These are phyloP conservation scores for Talaromyces sp. DNA, from an alignment of 2,329 filamentous ascomycete genomes.

Conservation along the genomic window DNA sequence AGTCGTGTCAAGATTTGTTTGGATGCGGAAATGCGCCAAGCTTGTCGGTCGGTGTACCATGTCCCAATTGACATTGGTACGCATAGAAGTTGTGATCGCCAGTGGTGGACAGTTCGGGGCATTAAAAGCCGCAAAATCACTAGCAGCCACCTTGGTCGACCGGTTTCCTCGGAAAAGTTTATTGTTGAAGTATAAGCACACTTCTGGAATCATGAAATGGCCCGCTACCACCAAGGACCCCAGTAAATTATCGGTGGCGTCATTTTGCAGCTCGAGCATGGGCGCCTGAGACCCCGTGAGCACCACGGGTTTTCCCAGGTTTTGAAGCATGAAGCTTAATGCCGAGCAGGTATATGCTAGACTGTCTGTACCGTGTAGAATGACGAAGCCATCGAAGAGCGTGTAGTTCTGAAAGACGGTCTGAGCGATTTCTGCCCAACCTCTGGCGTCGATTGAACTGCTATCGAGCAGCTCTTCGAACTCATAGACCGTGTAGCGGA, in stretches of 20 bases:
- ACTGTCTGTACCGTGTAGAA: constrained; percentile 89
- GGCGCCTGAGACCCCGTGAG: constrained; percentile 81
- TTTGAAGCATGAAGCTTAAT: constrained; percentile 88
- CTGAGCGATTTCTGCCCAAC: constrained; percentile 81
- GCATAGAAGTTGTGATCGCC: constrained; percentile 77
- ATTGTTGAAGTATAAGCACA: constrained; percentile 92
- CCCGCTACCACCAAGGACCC: constrained; percentile 87
- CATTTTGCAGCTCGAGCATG: constrained; percentile 87
- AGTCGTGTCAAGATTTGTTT: constrained; percentile 77
- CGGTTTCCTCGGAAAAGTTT: constrained; percentile 86
- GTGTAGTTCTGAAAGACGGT: constrained; percentile 84
- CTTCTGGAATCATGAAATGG: constrained; percentile 90
- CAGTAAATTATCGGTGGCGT: constrained; percentile 87
- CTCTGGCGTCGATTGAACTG: constrained; percentile 81
- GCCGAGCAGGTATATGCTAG: constrained; percentile 87
- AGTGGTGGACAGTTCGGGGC: constrained; percentile 84
- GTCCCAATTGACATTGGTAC: constrained; percentile 79
- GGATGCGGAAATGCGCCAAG: constrained; percentile 74
- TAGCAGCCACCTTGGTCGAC: constrained; percentile 83
- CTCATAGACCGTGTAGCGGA: constrained; percentile 82
- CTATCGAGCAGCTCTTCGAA: constrained; percentile 85
- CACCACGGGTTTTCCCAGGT: constrained; percentile 87
- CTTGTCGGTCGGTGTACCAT: constrained; percentile 73
- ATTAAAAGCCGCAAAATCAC: constrained; percentile 82
- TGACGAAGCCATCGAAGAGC: constrained; percentile 86